A percentile compares a stretch with the other conserved stretches of the same genome.
These are phyloP conservation scores for Bruguiera parviflora DNA, from an alignment of 345 rosid species.

Conservation along the genomic window DNA sequence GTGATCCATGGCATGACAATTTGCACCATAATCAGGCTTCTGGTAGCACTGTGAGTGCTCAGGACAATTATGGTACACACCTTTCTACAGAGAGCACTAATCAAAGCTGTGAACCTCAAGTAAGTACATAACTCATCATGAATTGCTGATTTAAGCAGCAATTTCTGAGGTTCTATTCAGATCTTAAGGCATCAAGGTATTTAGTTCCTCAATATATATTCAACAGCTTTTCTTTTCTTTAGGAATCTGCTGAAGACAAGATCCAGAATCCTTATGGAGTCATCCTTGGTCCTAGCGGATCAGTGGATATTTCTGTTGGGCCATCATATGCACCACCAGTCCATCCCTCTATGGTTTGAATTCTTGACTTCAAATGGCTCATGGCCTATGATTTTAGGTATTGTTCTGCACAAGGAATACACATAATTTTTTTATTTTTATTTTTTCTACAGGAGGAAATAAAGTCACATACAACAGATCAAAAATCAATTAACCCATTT, in stretches of 20 bases:
- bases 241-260: slow-evolving; percentile 37
- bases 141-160: slow-evolving; percentile 34
- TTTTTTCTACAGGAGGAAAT: slow-evolving; percentile 44
- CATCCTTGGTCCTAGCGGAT: slow-evolving; percentile 27
- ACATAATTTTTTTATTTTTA: slow-evolving; percentile 2
- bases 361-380: slow-evolving; percentile 6
- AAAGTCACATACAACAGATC: slow-evolving; percentile 33
- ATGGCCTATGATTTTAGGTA: neutral
- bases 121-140: slow-evolving; percentile 33
- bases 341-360: slow-evolving; percentile 42
- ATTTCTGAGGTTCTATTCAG: slow-evolving; percentile 42
- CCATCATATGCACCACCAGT: slow-evolving; percentile 34
- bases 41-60: slow-evolving; percentile 26
- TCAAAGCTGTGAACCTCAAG: slow-evolving; percentile 34
- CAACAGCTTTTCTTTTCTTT: slow-evolving; percentile 20
- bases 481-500: slow-evolving; percentile 82
- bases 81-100: slow-evolving; percentile 33
- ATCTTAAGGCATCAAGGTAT: slow-evolving; percentile 4
- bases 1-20: slow-evolving; percentile 51
- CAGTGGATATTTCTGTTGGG: slow-evolving; percentile 29
- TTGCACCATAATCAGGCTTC: slow-evolving; percentile 33
- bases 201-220: slow-evolving; percentile 20
- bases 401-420: slow-evolving; percentile 8
- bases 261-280: slow-evolving; percentile 30
- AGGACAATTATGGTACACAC: slow-evolving; percentile 37